Evolutionary conservation across 176 grass and related monocot species (phyloP), one percentile per base, ranked within the genome.

Genomic region (Musa acuminata): DNA sequence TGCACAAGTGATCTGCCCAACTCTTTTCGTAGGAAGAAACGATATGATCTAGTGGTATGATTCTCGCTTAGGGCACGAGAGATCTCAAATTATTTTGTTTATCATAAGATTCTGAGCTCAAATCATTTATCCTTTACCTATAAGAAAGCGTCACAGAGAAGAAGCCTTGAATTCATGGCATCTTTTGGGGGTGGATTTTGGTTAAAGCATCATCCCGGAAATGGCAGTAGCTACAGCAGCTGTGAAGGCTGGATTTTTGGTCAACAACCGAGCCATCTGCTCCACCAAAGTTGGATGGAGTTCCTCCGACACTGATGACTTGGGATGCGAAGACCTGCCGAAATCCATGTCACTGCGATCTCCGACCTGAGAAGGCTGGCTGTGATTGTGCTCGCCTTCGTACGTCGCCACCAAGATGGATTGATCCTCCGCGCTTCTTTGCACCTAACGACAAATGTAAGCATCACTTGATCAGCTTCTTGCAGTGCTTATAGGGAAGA

Each of bases 321-420:
- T 43, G 4, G 0, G 35, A 43, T 43, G 3, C 35, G 35, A 43
- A 43, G 35, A 6, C 35, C 35, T 43, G 4, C 35, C 35, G 35
- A 43, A 43, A 43, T 43, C 35, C 35, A 43, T 6, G 73, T 58
- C 54, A 66, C 72, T 13, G 54, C 54, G 54, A 13, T 17, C 54
- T 57, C 54, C 54, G 54, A 17, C 12, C 54, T 57, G 11, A 17
- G 13, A 57, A n/a, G 83, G 85, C 78, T 81, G 77, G 11, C 17
- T 64, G 50, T 91, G 90, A 72, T 87, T 93, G 82, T 93, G 90
- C 24, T 93, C 88, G 27, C 90, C 94, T 82, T 98, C 86, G 63
- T 98, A 93, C 17, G 86, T 91, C 1, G 94, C 94, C 5, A 89
- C 86, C 1, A 93, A 69, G 27, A 91, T 52, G 48, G 84, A 82